Evolutionary conservation across 345 rosid genomes (phyloP).

Genomic region (Turnera subulata): DNA sequence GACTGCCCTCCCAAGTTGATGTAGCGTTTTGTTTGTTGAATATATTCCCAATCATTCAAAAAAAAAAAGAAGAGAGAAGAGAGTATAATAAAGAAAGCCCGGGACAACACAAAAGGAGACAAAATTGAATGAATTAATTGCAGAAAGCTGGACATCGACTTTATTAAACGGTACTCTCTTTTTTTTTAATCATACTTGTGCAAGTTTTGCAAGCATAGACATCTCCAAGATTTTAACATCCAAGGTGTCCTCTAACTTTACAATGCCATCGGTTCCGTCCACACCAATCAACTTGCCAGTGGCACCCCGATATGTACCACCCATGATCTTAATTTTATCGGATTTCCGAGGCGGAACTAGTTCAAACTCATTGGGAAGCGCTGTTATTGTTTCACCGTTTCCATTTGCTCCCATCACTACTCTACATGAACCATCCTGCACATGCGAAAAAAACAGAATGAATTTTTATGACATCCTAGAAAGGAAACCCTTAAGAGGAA

Average conservation of each 20-base stretch:
- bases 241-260: conserved; percentile 73
- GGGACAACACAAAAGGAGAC: too few relatives aligned
- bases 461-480: too few relatives aligned
- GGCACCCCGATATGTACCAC: conserved; percentile 75
- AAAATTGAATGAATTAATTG: too few relatives aligned
- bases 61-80: too few relatives aligned
- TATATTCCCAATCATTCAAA: too few relatives aligned
- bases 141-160: too few relatives aligned
- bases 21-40: too few relatives aligned
- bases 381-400: conserved; percentile 50
- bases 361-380: conserved; percentile 53
- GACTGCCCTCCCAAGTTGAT: too few relatives aligned
- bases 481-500: too few relatives aligned
- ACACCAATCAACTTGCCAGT: conserved; percentile 90
- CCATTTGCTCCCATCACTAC: conserved; percentile 62
- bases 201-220: conserved; percentile 64
- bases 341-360: conserved; percentile 67
- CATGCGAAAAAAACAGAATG: neutral
- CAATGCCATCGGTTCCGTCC: conserved; percentile 85
- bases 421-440: conserved; percentile 82
- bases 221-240: conserved; percentile 91
- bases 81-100: too few relatives aligned
- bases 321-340: conserved; percentile 81
- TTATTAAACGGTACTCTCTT: too few relatives aligned
- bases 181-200: conserved; percentile 14